Evolutionary conservation across 139 green algal species (phyloP).

Genomic region (Diplosphaera chodatii): DNA sequence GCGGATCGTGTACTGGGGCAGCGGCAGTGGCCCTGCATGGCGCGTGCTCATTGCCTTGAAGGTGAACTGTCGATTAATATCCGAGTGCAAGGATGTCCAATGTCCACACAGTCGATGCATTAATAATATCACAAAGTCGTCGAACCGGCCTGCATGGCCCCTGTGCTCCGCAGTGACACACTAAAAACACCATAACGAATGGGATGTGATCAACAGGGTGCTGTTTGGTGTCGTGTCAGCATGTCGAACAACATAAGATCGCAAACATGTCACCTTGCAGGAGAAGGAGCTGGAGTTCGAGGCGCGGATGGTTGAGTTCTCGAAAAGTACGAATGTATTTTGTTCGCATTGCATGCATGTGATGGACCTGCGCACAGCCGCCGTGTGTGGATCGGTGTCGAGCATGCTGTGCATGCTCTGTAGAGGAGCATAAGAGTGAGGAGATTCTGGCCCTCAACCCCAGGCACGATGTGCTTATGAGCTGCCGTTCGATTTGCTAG

Average conservation of each 20-base stretch:
- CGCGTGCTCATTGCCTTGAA: conserved; percentile 12
- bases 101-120: too few relatives aligned
- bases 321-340: neutral
- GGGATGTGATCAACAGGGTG: neutral
- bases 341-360: neutral
- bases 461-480: neutral
- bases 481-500: too few relatives aligned
- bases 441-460: conserved; percentile 34
- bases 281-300: neutral
- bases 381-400: neutral
- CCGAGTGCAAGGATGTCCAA: too few relatives aligned
- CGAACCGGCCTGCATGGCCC: too few relatives aligned
- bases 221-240: too few relatives aligned
- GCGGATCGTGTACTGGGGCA: conserved; percentile 22
- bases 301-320: neutral
- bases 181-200: conserved; percentile 13
- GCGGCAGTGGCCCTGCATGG: conserved; percentile 17
- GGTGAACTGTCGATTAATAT: too few relatives aligned
- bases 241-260: too few relatives aligned
- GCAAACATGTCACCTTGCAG: neutral
- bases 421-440: conserved; percentile 28
- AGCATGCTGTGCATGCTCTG: neutral
- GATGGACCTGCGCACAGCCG: neutral
- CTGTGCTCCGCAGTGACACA: conserved; percentile 18
- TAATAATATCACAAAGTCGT: too few relatives aligned